Percentiles rank a stretch among this genome's conserved stretches.
These are phyloP conservation scores for Neocatenulostroma microsporum DNA, from an alignment of 2,329 filamentous ascomycete genomes.

Conservation along the genomic window DNA sequence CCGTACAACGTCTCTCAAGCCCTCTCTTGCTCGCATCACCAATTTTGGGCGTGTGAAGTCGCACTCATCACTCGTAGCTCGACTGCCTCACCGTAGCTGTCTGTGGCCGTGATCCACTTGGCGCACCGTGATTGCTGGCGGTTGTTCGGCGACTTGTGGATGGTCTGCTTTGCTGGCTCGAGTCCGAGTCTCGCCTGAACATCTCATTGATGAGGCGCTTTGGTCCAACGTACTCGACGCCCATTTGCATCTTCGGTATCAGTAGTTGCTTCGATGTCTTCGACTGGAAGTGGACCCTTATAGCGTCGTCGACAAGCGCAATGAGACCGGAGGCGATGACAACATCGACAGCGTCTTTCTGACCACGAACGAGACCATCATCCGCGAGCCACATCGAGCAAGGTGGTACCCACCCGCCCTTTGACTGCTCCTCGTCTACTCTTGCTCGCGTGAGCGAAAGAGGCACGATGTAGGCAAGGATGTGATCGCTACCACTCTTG, in stretches of 20 bases:
- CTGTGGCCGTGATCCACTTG: slow-evolving; percentile 9
- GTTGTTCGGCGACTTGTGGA: slow-evolving; percentile 17
- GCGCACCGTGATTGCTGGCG: slow-evolving; percentile 13
- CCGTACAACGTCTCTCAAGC: slow-evolving; percentile 4
- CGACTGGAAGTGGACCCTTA: slow-evolving; percentile 66
- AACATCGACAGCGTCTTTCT: slow-evolving; percentile 78
- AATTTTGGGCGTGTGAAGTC: slow-evolving; percentile 1
- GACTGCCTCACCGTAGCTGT: slow-evolving; percentile 9
- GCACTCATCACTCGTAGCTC: slow-evolving; percentile 12
- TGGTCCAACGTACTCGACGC: slow-evolving; percentile 56
- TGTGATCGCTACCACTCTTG: slow-evolving; percentile 54
- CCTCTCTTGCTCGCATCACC: not conserved
- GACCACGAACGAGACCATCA: slow-evolving; percentile 56
- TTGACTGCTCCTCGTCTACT: slow-evolving; percentile 60
- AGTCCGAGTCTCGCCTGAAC: slow-evolving; percentile 44
- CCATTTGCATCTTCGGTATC: slow-evolving; percentile 42
- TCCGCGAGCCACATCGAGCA: slow-evolving; percentile 89
- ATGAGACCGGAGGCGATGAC: slow-evolving; percentile 86
- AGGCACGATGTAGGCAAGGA: slow-evolving; percentile 78
- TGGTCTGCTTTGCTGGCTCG: slow-evolving; percentile 16
- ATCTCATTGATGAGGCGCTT: slow-evolving; percentile 57
- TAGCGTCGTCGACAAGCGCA: slow-evolving; percentile 82
- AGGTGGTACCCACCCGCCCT: slow-evolving; percentile 83
- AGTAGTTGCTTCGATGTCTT: slow-evolving; percentile 46
- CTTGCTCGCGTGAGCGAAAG: slow-evolving; percentile 66